Percentiles rank a stretch among this genome's conserved stretches.
Evolutionary conservation across 2,329 filamentous ascomycete species (phyloP).

Genomic region (Pestalotiopsis sp.): DNA sequence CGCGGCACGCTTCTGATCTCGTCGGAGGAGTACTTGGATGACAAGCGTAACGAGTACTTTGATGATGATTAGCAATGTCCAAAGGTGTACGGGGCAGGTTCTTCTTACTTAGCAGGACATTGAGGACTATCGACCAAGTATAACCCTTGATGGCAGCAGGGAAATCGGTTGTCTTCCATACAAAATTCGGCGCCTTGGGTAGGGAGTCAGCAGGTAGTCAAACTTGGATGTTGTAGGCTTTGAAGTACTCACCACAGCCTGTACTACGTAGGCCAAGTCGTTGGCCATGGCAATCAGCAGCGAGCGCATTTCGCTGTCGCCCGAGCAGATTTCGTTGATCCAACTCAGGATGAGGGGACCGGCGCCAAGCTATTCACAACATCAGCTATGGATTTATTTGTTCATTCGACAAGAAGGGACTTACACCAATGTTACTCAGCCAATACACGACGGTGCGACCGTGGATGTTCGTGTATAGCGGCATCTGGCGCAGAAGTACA

Average conservation of each 20-base stretch:
- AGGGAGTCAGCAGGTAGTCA: too few species aligned
- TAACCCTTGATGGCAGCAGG: slow-evolving; percentile 2
- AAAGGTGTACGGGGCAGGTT: background rate
- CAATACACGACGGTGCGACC: slow-evolving; percentile 2
- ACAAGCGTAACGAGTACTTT: background rate
- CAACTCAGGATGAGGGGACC: slow-evolving; percentile 7
- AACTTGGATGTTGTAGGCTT: too few species aligned
- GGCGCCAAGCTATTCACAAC: background rate
- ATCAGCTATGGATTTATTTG: background rate
- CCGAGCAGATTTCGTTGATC: slow-evolving; percentile 11
- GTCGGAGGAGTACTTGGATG: background rate
- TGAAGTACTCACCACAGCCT: background rate
- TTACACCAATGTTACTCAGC: slow-evolving; percentile 9
- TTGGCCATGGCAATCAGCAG: slow-evolving; percentile 8
- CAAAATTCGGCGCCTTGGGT: slow-evolving; percentile 6
- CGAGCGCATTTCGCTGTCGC: slow-evolving; percentile 4
- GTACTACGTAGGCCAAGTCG: slow-evolving; percentile 8
- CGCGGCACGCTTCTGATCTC: background rate
- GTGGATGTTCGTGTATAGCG: background rate
- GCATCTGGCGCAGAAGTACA: background rate
- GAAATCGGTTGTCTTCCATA: slow-evolving; percentile 7
- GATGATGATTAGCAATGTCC: background rate
- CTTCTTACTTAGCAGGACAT: slow-evolving; percentile 1
- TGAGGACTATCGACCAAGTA: slow-evolving; percentile 2
- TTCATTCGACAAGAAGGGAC: background rate